phyloP scores from a whole-genome alignment of 2,329 filamentous ascomycete species.

The Calonectria henricotiae region DNA sequence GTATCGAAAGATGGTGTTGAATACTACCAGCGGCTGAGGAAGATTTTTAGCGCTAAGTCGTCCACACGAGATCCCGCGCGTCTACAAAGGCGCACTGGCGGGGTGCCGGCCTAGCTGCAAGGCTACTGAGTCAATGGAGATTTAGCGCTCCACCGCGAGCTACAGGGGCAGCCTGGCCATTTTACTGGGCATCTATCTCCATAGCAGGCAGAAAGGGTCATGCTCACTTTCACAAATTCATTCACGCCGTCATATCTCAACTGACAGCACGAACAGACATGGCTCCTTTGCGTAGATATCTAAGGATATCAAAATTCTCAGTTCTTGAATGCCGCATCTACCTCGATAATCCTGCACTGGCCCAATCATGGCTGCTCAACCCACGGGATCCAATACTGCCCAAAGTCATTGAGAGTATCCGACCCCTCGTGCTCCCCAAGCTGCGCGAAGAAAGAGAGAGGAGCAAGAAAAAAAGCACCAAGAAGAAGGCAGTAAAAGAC shows the following conservation, averaged over 20 bases:
- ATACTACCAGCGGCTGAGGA: slow-evolving; percentile 41
- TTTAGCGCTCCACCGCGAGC: slow-evolving; percentile 43
- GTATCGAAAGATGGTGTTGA: slow-evolving; percentile 23
- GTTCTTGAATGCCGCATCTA: slow-evolving; percentile 98
- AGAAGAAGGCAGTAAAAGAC: slow-evolving; percentile 89
- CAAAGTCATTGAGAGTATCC: slow-evolving; percentile 87
- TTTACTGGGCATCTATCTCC: slow-evolving; percentile 38
- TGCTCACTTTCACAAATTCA: slow-evolving; percentile 31
- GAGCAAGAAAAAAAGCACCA: slow-evolving; percentile 75
- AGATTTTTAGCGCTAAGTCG: slow-evolving; percentile 47
- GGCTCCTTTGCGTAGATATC: slow-evolving; percentile 90
- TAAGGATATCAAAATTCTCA: slow-evolving; percentile 93
- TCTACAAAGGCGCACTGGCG: slow-evolving; percentile 16
- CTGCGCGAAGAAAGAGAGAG: slow-evolving; percentile 85
- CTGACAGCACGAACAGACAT: slow-evolving; percentile 64
- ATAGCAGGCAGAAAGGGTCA: slow-evolving; percentile 8
- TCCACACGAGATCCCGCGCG: slow-evolving; percentile 22
- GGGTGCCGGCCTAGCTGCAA: slow-evolving; percentile 47
- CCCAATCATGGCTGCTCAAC: slow-evolving; percentile 87
- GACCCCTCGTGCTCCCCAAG: slow-evolving; percentile 90
- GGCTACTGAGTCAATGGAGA: slow-evolving; percentile 45
- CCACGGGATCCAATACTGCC: slow-evolving; percentile 83
- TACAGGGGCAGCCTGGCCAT: slow-evolving; percentile 46
- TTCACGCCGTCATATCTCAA: slow-evolving; percentile 20
- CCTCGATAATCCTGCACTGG: slow-evolving; percentile 89